Base-by-base conservation (phyloP, 306 rosid genomes). In the Crataegus laevigata region DNA sequence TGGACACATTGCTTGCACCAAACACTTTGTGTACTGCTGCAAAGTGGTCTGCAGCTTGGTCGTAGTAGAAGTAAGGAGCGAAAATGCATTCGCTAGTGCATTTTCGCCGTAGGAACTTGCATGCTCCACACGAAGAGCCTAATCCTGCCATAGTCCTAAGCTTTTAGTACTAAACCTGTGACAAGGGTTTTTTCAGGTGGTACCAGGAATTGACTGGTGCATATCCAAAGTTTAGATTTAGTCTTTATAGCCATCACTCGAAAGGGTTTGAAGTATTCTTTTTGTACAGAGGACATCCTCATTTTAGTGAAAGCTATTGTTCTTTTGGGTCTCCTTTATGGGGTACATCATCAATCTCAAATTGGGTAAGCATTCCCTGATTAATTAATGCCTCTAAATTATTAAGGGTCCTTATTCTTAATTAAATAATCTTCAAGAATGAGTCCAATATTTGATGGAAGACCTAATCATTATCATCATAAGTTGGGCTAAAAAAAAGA, bases 121-220 rank as follows among this genome's bases (percentile, higher is more conserved):
- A 92, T 73, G 97, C 96, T 77, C 97, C 97, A 80, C 97, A 92
- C 64, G 97, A 92, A 73, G 91, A 81, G 55, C 96, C 85, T 54
- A 74, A 63, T 66, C 97, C 91, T 80, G 88, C 87, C 97, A 85
- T 87, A 83, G 71, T 84, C 85, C 67, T 62, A 79, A 67, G 58
- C 75, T 74, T 74, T 55, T 65, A 28, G 50, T 28, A 13, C 57
- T 40, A 58, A 70, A 62, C 38, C 50, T 73, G 38, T 81, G 80
- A 66, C 75, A 25, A 43, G 75, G 87, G 59, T 74, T 72, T 81
- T 65, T 71, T 66, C 66, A 75, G 84, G 58, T 60, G 65, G 63
- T 57, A 73, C 55, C 64, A 66, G 13, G 28, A n/a, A 29, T 36
- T 71, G 54, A 66, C 36, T 81, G 80, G 76, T 43, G 24, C 47